Conservation (phyloP, 352 stramenopile genomes). For the Phytophthora pistaciae region DNA sequence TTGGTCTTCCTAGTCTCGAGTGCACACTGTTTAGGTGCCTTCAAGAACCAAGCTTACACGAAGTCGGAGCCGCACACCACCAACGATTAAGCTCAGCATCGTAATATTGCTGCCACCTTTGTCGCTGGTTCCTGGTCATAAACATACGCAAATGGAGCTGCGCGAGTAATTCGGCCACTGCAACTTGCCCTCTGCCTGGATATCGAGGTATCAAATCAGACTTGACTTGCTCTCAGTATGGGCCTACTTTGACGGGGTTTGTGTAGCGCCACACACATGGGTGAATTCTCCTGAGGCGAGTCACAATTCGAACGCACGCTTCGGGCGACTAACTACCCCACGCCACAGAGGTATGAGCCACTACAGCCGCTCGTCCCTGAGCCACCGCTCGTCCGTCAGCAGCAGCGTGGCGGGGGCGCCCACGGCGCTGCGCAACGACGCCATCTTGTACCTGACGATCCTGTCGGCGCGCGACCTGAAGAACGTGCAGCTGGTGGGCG, state of each 20-base stretch:
- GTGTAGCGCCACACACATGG: slow-evolving; percentile 19
- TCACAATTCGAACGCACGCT: background rate
- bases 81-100: background rate
- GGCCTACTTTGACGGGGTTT: background rate
- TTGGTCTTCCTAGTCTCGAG: too few relatives aligned
- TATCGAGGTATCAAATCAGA: slow-evolving; percentile 19
- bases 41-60: too few relatives aligned
- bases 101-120: background rate
- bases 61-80: too few relatives aligned
- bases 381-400: slow-evolving; percentile 39
- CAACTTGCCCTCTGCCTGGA: slow-evolving; percentile 19
- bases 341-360: slow-evolving; percentile 21
- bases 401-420: slow-evolving; percentile 37
- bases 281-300: slow-evolving; percentile 9
- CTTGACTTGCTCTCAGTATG: slow-evolving; percentile 17
- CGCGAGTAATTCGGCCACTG: slow-evolving; percentile 11
- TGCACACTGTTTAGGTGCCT: too few relatives aligned
- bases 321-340: background rate
- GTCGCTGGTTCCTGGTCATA: background rate
- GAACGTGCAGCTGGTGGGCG: slow-evolving; percentile 70
- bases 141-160: slow-evolving; percentile 2
- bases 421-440: slow-evolving; percentile 69
- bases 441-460: slow-evolving; percentile 76
- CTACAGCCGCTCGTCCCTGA: slow-evolving; percentile 37
- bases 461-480: slow-evolving; percentile 73